A percentile compares a stretch with the other conserved stretches of the same genome.
Evolutionary conservation across 2,329 filamentous ascomycete genomes (phyloP).

Genomic region (Aureobasidium sp.): DNA sequence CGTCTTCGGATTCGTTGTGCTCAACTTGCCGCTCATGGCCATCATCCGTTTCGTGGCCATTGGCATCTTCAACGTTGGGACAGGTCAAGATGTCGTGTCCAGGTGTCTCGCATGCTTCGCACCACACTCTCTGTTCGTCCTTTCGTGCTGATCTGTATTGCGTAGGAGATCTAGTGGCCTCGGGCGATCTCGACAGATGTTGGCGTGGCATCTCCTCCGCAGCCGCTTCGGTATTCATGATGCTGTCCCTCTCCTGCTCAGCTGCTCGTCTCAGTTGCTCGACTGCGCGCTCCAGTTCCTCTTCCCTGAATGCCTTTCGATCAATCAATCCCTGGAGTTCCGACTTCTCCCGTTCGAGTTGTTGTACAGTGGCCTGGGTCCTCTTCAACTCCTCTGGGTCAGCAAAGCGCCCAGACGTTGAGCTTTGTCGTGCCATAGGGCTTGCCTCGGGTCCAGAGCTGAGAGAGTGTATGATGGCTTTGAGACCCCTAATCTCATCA

Average conservation of each 20-base stretch:
- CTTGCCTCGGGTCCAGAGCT: constrained; percentile 56
- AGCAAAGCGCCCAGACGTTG: constrained; percentile 6
- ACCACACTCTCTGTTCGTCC: neutral
- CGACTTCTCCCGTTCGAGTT: constrained; percentile 69
- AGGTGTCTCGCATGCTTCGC: neutral
- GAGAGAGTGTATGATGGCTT: constrained; percentile 94
- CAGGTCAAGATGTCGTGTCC: neutral
- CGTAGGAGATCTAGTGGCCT: constrained; percentile 39
- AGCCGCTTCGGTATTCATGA: constrained; percentile 41
- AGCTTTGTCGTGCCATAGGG: constrained; percentile 14
- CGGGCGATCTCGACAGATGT: constrained; percentile 43
- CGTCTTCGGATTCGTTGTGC: neutral
- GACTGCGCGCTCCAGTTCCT: constrained; percentile 70
- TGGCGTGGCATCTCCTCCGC: constrained; percentile 36
- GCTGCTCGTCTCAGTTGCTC: constrained; percentile 22
- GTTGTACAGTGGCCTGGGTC: constrained; percentile 53
- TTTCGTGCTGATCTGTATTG: constrained; percentile 12
- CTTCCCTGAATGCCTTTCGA: constrained; percentile 63
- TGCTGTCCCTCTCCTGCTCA: constrained; percentile 41
- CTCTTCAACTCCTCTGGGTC: constrained; percentile 43
- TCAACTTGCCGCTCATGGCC: neutral
- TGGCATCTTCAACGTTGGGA: neutral
- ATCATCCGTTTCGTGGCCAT: neutral
- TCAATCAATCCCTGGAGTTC: constrained; percentile 68
- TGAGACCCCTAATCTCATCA: constrained; percentile 92